phyloP scores from a whole-genome alignment of 2,329 filamentous ascomycete genomes.

The Achaetomium macrosporum region DNA sequence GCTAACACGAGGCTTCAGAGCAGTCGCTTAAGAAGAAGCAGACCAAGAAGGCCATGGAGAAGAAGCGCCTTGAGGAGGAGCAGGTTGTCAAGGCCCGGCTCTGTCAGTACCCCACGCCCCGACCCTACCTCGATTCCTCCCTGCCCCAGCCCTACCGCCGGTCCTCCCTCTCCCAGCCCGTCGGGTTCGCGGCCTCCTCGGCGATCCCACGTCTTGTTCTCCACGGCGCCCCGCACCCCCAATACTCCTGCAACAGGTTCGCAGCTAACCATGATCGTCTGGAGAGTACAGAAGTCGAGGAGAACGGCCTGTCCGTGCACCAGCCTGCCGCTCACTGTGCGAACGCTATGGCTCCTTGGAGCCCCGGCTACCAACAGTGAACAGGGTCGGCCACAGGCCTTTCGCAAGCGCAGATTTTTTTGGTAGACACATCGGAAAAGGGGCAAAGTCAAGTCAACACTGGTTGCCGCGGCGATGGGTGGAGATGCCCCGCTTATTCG shows the following conservation, averaged over 20 bases:
- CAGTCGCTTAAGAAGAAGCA: neutral
- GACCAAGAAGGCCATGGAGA: neutral
- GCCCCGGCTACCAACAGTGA: neutral
- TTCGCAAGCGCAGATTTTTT: neutral
- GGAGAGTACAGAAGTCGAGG: neutral
- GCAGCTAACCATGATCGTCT: conserved; percentile 10
- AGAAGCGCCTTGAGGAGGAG: neutral
- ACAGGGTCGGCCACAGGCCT: neutral
- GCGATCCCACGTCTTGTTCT: neutral
- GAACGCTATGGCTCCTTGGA: neutral
- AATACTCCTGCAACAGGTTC: conserved; percentile 1
- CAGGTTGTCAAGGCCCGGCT: neutral
- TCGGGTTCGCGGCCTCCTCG: neutral
- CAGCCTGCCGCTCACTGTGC: neutral
- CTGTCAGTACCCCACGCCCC: conserved; percentile 3
- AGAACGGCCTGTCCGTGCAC: conserved; percentile 4
- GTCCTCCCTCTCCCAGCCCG: neutral
- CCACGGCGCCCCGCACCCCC: neutral
- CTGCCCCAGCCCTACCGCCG: too few relatives aligned
- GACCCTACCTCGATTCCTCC: neutral
- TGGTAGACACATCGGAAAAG: neutral
- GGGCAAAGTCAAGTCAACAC: neutral
- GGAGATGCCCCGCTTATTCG: neutral
- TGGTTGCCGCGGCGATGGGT: neutral
- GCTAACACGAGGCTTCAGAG: conserved; percentile 6